Evolutionary conservation across 176 grass and related monocot species (phyloP), one percentile per base, ranked within the genome.

Genomic region (Triticum turgidum): DNA sequence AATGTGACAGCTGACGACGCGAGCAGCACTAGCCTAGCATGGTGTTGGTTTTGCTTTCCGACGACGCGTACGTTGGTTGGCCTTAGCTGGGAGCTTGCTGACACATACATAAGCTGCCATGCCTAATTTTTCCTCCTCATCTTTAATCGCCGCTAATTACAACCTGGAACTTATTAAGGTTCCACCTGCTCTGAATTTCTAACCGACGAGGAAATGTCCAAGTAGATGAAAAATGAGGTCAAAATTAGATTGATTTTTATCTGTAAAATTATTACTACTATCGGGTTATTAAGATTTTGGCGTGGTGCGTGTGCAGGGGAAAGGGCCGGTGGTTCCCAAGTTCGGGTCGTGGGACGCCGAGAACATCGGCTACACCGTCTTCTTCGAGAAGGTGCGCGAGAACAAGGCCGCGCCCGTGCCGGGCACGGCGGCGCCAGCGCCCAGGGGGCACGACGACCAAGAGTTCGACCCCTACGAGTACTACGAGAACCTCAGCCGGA

Each of bases 271-370:
- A 14, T 30, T 30, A 30, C 29, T 27, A 47, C 39, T 44, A n/a
- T 25, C 39, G 39, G 0, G 24, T 9, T 1, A 17, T 9, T 1
- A 24, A 79, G 18, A 73, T 45, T 84, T 65, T 52, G 49, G 14
- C 14, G 49, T 52, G 75, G 65, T 61, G 13, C 13, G 3, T 11
- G 37, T 22, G 82, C 88, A 95, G 91, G 85, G 44, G 73, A 76
- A 49, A 30, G 42, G 56, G 61, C 45, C 91, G 5, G 88, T 69
- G 6, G 93, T 65, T 64, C 91, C 93, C 47, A 85, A 92, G 87
- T 95, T 95, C 79, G 93, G 93, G 8, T 89, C 91, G 29, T 95
- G 93, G 93, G 93, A 95, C 76, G 88, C 89, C 75, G 88, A 95
- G 69, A 92, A 95, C 87, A 64, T 92, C 78, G 93, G 93, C 42